Evolutionary conservation across 768 basidiomycete species (phyloP), one percentile per base, ranked within the genome.

Genomic region (Phylloporus rhodoxanthus): DNA sequence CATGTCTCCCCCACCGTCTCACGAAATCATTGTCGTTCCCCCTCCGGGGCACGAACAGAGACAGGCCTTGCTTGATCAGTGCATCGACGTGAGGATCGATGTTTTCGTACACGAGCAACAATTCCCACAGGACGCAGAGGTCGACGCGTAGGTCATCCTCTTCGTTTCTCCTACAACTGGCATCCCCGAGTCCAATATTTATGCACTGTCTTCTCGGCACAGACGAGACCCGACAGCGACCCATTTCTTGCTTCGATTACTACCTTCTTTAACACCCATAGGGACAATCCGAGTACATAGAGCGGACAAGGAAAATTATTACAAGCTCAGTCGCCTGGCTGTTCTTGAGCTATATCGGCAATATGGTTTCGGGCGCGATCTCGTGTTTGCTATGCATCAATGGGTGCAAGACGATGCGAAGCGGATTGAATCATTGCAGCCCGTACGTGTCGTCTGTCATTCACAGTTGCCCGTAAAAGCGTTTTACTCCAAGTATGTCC

Each of bases 321-420:
- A 85, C 70, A 90, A 91, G 70, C 80, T 92, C 75, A 33, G 74
- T 54, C 79, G 87, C 3, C 77, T 89, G 8, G 85, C 78, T 15
- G 76, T 92, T 33, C 41, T 85, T 55, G 77, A 79, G 54, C 73
- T 77, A 1, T 85, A 83, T 62, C 81, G 90, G 41, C 67, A 73
- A 45, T 74, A 72, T 72, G 71, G 72, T 33, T 79, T 90, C 50
- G 91, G 89, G 19, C 74, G 76, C 40, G 75, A 73, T 51, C 81
- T 93, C 48, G 82, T 91, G 21, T 61, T 74, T 37, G 71, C 74
- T 3, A 63, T 88, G 52, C 84, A 88, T 58, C 68, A 72, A 32
- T 86, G 81, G 79, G 75, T 77, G 51, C 64, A 63, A 50, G 60
- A 67, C 45, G 74, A 84, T 56, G 57, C 56, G 55, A 56, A 49